phyloP scores from a whole-genome alignment of 2,329 filamentous ascomycete species.

The Bipolaris oryzae region DNA sequence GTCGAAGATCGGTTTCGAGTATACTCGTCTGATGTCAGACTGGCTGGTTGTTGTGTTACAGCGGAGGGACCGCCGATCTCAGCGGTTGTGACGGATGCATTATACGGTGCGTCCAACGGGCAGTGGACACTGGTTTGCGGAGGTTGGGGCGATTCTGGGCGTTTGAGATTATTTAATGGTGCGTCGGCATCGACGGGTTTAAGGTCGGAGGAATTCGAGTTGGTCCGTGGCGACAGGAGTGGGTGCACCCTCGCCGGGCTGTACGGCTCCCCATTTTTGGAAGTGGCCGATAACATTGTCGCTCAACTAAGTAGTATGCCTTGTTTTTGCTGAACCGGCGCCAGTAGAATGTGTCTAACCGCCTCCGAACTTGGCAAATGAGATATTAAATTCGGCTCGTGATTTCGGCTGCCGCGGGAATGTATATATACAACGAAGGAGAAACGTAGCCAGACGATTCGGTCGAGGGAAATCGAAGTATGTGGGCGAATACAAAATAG shows the following conservation, averaged over 20 bases:
- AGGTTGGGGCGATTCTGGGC: conserved; percentile 35
- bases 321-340: background rate
- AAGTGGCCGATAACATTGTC: conserved; percentile 32
- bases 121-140: conserved; percentile 34
- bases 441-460: conserved; percentile 45
- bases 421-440: conserved; percentile 26
- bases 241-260: conserved; percentile 44
- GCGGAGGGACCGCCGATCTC: conserved; percentile 38
- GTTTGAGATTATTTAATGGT: conserved; percentile 35
- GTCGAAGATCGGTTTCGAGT: conserved; percentile 26
- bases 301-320: background rate
- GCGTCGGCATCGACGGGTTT: conserved; percentile 38
- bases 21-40: conserved; percentile 36
- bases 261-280: conserved; percentile 41
- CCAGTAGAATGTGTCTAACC: background rate
- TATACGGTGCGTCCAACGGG: conserved; percentile 27
- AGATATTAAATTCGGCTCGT: conserved; percentile 9
- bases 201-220: conserved; percentile 40
- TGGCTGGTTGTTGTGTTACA: conserved; percentile 23
- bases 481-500: conserved; percentile 30
- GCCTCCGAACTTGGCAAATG: conserved; percentile 10
- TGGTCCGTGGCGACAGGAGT: conserved; percentile 42
- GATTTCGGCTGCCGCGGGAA: conserved; percentile 11
- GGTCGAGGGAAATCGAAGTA: conserved; percentile 25
- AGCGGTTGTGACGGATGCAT: conserved; percentile 40